Evolutionary conservation across 192 early-diverging fungal genomes (phyloP), one percentile per base, ranked within the genome.

Genomic region (Jimgerdemannia lactiflua): DNA sequence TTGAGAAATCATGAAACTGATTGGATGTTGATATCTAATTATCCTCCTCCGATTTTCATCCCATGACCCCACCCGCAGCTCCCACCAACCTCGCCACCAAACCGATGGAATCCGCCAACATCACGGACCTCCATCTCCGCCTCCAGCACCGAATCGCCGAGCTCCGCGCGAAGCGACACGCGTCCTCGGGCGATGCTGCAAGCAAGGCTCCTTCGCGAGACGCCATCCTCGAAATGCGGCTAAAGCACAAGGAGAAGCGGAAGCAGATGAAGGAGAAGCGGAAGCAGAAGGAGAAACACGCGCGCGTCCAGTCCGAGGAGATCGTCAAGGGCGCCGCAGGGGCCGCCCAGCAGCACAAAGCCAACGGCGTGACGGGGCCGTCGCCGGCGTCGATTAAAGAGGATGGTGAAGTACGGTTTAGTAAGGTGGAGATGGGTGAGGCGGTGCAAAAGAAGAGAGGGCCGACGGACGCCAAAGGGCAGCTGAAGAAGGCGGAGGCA

Each of bases 161-260:
- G 65, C 75, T 92, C 65, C 86, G 90, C 42, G 78, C 88, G 49
- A 89, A 90, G 65, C 88, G 92, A 71, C 86, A 89, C 76, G 91
- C 90, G 40, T 86, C 88, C 29, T 83, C 84, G 59, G 80, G 77
- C 70, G 87, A 85, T 42, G 14, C 49, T 59, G 65, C 79, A 4
- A 75, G 86, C 18, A 87, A 86, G 42, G 85, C 89, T 10, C 79
- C 80, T 19, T 88, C 86, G 66, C 83, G 94, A 49, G 91, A 94
- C 69, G 93, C 93, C 10, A 90, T 95, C 75, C 80, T 95, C 66
- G 89, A 94, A 73, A 91, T 85, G 79, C 89, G 95, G 78, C 79
- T 90, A 78, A 92, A 90, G 84, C 83, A 86, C 77, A 88, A 90
- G 86, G 86, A 84, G 70, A 81, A 85, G 44, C 69, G 80, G 42